Conservation (phyloP, 345 rosid species). For the Ricinus communis region DNA sequence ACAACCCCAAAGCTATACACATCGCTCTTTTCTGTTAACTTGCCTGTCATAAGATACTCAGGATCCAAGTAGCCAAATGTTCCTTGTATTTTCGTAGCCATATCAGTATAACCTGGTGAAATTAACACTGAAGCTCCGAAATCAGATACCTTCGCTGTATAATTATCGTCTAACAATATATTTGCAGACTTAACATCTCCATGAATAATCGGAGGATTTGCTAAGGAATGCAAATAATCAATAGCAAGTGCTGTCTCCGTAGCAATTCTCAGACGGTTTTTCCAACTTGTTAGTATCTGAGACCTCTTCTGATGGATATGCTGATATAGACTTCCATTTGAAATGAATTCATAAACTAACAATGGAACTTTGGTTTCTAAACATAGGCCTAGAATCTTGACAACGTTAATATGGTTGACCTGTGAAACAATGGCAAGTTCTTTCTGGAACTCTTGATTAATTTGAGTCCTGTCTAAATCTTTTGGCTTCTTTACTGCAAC, state of each 20-base stretch:
- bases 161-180: slow-evolving; percentile 32
- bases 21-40: slow-evolving; percentile 31
- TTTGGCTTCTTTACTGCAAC: slow-evolving; percentile 26
- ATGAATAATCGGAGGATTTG: slow-evolving; percentile 38
- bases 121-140: slow-evolving; percentile 37
- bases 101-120: slow-evolving; percentile 8
- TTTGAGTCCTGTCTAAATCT: neutral
- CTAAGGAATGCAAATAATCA: slow-evolving; percentile 36
- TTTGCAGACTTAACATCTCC: slow-evolving; percentile 35
- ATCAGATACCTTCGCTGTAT: slow-evolving; percentile 33
- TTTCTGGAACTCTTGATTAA: neutral
- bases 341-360: slow-evolving; percentile 30
- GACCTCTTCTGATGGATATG: slow-evolving; percentile 24
- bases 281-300: slow-evolving; percentile 11
- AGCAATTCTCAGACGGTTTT: slow-evolving; percentile 17
- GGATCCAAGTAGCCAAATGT: slow-evolving; percentile 42
- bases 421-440: neutral
- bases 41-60: slow-evolving; percentile 29
- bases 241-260: slow-evolving; percentile 33
- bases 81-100: slow-evolving; percentile 24
- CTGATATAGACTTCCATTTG: slow-evolving; percentile 23
- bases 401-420: slow-evolving; percentile 19
- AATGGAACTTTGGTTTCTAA: slow-evolving; percentile 32
- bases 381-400: slow-evolving; percentile 31
- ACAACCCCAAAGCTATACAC: slow-evolving; percentile 40